A percentile compares a stretch with the other conserved stretches of the same genome.
Conservation (phyloP, 139 green algal genomes). For the Pseudopediastrum boryanum region DNA sequence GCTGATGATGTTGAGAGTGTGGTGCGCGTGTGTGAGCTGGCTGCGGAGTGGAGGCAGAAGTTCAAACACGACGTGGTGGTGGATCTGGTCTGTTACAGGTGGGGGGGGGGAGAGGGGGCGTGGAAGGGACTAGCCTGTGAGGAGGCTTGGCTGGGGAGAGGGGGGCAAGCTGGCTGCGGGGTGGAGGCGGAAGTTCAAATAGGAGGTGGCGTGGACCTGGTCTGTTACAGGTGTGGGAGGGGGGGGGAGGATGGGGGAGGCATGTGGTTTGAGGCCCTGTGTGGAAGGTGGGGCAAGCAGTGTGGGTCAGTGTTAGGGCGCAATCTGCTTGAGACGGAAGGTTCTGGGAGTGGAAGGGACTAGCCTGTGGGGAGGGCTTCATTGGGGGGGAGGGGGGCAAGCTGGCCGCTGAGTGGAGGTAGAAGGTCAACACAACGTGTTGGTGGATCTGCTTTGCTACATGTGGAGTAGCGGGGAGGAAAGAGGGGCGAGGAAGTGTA, state of each 20-base stretch:
- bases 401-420: slow-evolving; percentile 94
- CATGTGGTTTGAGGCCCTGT: too few relatives aligned
- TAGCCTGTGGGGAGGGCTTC: too few relatives aligned
- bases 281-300: too few relatives aligned
- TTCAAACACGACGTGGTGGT: slow-evolving; percentile 95
- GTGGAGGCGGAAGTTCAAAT: slow-evolving; percentile 91
- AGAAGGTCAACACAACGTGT: slow-evolving; percentile 90
- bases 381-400: too few relatives aligned
- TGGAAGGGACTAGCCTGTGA: too few relatives aligned
- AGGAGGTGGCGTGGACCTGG: slow-evolving; percentile 97
- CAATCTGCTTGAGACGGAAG: too few relatives aligned
- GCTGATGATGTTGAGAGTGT: slow-evolving; percentile 96
- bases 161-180: slow-evolving; percentile 95
- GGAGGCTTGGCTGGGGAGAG: too few relatives aligned
- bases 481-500: too few relatives aligned
- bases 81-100: slow-evolving; percentile 90
- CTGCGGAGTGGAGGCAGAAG: slow-evolving; percentile 90
- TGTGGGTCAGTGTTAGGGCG: too few relatives aligned
- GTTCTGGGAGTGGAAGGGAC: too few relatives aligned
- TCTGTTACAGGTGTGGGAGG: slow-evolving; percentile 70
- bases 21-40: slow-evolving; percentile 89
- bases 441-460: slow-evolving; percentile 97
- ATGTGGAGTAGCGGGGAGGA: too few relatives aligned
- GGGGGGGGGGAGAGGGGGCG: not conserved
- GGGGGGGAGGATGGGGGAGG: too few relatives aligned